These are phyloP conservation scores for Wilcoxina mikolae DNA, from an alignment of 495 filamentous ascomycete species.

Conservation along the genomic window DNA sequence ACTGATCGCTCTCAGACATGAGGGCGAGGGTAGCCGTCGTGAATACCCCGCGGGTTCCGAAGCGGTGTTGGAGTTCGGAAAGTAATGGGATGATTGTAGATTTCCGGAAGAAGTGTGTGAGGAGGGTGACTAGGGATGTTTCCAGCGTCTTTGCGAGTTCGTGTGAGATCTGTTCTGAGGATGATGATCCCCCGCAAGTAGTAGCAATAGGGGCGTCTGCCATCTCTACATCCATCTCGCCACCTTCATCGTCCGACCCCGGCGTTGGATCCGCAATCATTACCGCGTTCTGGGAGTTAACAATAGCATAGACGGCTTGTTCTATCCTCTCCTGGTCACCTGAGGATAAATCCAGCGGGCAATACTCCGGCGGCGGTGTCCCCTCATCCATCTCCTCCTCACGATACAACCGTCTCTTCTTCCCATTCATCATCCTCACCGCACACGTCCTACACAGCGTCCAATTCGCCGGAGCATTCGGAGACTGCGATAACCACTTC, in stretches of 20 bases:
- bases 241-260: constrained; percentile 18
- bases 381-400: constrained; percentile 20
- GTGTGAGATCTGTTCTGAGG: constrained; percentile 15
- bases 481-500: constrained; percentile 82
- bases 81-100: constrained; percentile 27
- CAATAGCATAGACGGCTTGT: constrained; percentile 22
- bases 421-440: constrained; percentile 39
- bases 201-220: neutral
- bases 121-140: constrained; percentile 18
- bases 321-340: constrained; percentile 29
- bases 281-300: constrained; percentile 24
- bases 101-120: constrained; percentile 27
- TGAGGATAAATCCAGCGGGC: constrained; percentile 44
- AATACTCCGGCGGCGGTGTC: constrained; percentile 33
- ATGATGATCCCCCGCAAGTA: too few species aligned
- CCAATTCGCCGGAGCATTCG: constrained; percentile 53
- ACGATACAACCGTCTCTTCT: constrained; percentile 11
- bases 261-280: constrained; percentile 26
- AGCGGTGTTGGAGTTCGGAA: constrained; percentile 26
- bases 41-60: constrained; percentile 28
- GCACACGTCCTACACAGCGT: constrained; percentile 79
- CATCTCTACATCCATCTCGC: constrained; percentile 3
- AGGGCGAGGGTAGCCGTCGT: constrained; percentile 21
- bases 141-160: constrained; percentile 19
- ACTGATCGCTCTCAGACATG: constrained; percentile 18